Base-by-base conservation (phyloP, 2,329 filamentous ascomycete species). In the Huntiella decipiens region DNA sequence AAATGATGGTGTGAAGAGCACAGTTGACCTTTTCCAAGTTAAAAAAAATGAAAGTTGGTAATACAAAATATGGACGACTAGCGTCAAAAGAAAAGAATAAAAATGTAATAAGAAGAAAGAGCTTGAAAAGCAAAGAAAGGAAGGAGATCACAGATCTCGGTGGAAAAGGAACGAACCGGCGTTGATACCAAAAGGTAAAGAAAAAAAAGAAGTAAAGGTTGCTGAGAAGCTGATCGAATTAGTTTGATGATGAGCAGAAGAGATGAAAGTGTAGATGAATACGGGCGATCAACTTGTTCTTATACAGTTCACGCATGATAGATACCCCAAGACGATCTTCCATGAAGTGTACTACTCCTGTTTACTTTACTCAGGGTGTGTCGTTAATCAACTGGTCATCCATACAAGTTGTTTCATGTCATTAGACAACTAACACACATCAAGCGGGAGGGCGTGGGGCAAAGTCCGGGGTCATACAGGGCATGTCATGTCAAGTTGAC, bases 61-160 rank as follows among this genome's bases (percentile, higher is more conserved):
- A 32, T 33, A 44, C 16, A 15, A 31, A 19, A 39, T 32, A 22
- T 13, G 28, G 46, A 49, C 44, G 44, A 36, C 44, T 49, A 46
- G 44, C 40, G 40, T 44, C 44, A 33, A 13, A 2, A 41, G 37
- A 48, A 48, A 3, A 19, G 13, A 43, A 32, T 36, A 28, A 46
- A 45, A 33, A 35, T 16, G 8, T 38, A 37, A 31, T 45, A 5
- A 42, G 19, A 8, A 35, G 13, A 42, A 32, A 34, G 43, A 44
- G 34, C 19, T 41, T 31, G 8, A 31, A 5, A 15, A 15, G 35
- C 19, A 49, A 44, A 44, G 47, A 49, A 49, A 31, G 35, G 44
- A 44, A 49, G 44, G 35, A 49, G 47, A 49, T 49, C 47, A 40
- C 47, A 41, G 47, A 49, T 49, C 47, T 33, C 35, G n/a, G 15